A percentile compares a stretch with the other conserved stretches of the same genome.
Evolutionary conservation across 2,329 filamentous ascomycete genomes (phyloP).

Genomic region (Parastagonospora avenae): DNA sequence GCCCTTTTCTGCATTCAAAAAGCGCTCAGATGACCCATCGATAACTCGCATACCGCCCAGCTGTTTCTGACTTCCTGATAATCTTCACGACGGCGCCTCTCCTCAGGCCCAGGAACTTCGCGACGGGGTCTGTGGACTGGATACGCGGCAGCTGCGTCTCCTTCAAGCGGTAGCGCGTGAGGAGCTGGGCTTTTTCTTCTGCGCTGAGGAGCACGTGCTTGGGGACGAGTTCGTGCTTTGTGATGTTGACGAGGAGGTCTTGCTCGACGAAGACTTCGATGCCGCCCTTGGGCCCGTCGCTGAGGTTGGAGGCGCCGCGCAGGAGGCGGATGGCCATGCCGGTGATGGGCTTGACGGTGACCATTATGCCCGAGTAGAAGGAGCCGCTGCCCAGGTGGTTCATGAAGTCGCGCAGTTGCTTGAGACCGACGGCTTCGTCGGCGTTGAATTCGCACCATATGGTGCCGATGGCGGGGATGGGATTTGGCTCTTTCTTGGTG

Average conservation of each 20-base stretch:
- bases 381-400: constrained; percentile 78
- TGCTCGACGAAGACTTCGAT: constrained; percentile 97
- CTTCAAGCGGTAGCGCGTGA: constrained; percentile 92
- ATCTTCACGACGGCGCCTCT: constrained; percentile 98
- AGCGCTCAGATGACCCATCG: constrained; percentile 61
- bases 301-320: constrained; percentile 34
- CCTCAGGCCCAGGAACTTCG: constrained; percentile 86
- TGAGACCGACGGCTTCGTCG: constrained; percentile 81
- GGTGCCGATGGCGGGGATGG: constrained; percentile 76
- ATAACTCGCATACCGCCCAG: constrained; percentile 95
- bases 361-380: constrained; percentile 89
- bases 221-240: constrained; percentile 93
- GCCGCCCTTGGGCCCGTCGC: constrained; percentile 71
- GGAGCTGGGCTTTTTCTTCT: constrained; percentile 84
- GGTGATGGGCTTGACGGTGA: constrained; percentile 82
- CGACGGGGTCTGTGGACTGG: constrained; percentile 87
- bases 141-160: constrained; percentile 96
- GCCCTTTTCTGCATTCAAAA: not conserved
- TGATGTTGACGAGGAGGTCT: constrained; percentile 97
- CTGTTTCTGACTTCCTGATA: constrained; percentile 92
- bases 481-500: constrained; percentile 71
- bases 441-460: constrained; percentile 93
- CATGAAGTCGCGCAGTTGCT: constrained; percentile 89
- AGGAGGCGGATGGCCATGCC: constrained; percentile 66
- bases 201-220: constrained; percentile 88